A percentile compares a stretch with the other conserved stretches of the same genome.
Conservation (phyloP, 2,329 filamentous ascomycete genomes). For the Epichloe amarillans region DNA sequence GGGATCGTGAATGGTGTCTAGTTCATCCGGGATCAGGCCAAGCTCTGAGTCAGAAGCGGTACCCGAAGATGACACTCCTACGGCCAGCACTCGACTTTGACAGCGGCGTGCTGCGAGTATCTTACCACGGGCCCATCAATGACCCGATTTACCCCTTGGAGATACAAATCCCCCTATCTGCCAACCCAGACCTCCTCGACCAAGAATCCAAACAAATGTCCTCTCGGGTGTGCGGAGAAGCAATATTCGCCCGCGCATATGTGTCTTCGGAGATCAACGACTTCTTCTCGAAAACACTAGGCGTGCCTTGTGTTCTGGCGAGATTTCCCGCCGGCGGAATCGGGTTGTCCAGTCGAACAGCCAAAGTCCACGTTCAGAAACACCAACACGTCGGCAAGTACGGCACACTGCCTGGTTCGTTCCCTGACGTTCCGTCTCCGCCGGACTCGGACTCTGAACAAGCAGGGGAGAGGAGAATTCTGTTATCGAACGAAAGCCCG, state of each 20-base stretch:
- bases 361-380: conserved; percentile 56
- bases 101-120: conserved; percentile 49
- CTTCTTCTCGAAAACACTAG: conserved; percentile 68
- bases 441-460: conserved; percentile 43
- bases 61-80: conserved; percentile 78
- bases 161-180: conserved; percentile 46
- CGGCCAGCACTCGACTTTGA: conserved; percentile 61
- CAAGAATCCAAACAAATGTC: conserved; percentile 26
- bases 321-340: conserved; percentile 57
- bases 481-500: conserved; percentile 86
- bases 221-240: conserved; percentile 74
- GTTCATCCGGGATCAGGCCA: conserved; percentile 75
- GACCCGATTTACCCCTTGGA: conserved; percentile 6
- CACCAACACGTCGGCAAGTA: conserved; percentile 27
- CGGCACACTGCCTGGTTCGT: conserved; percentile 36
- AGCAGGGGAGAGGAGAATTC: conserved; percentile 38
- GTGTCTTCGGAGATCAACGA: conserved; percentile 47
- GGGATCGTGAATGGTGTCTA: conserved; percentile 96
- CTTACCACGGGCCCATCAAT: conserved; percentile 25
- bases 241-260: conserved; percentile 59
- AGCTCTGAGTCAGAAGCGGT: conserved; percentile 77
- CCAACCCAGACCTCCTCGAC: conserved; percentile 46
- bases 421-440: conserved; percentile 39
- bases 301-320: conserved; percentile 69
- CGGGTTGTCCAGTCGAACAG: conserved; percentile 48